Base-by-base conservation (phyloP, 2,329 filamentous ascomycete species). In the Meredithiella fracta region DNA sequence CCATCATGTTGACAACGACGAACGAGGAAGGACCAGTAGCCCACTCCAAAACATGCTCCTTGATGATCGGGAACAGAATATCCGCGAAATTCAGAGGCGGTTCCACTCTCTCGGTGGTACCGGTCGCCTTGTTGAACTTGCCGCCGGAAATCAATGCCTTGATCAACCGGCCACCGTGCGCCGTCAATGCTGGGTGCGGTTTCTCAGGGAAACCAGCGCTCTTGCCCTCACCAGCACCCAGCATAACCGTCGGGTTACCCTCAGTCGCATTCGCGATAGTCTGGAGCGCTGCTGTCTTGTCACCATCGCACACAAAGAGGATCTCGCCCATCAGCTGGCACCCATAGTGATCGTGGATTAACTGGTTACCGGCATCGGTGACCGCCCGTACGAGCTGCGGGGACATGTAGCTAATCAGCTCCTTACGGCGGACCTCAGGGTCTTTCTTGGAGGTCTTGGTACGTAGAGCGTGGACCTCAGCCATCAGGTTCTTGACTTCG, bases 361-460 rank as follows among this genome's bases (percentile, higher is more conserved):
- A 75, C 38, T 83, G 78, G 2, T 73, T 70, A 1, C 89, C 79
- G 23, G 82, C 78, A 1, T 79, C 73, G 1, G 79, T 76, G 58
- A 97, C 83, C 40, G 86, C 79, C 47, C 81, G 77, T 29, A 98
- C 74, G 2, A 97, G 72, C 29, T 82, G 77, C 1, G 86, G 81
- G 1, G 88, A 89, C 26, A 94, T 71, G 9, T 81, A 76, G 58
- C 81, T 79, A 22, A 87, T 73, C 44, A 98, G 73, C 67, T 96
- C 92, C 62, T 79, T 75, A 58, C 85, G 80, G 58, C 92, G 80
- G 22, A 77, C 69, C 55, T 84, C 82, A 0, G 87, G 75, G 57
- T 95, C 88, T 70, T 98, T 98, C 72, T 97, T 98, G 61, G 87
- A 94, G 1, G 90, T 97, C 14, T 77, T 82, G 62, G 82, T 79